Evolutionary conservation across 1,284 basidiomycete genomes (phyloP).

Genomic region (Leccinum subrobustum): DNA sequence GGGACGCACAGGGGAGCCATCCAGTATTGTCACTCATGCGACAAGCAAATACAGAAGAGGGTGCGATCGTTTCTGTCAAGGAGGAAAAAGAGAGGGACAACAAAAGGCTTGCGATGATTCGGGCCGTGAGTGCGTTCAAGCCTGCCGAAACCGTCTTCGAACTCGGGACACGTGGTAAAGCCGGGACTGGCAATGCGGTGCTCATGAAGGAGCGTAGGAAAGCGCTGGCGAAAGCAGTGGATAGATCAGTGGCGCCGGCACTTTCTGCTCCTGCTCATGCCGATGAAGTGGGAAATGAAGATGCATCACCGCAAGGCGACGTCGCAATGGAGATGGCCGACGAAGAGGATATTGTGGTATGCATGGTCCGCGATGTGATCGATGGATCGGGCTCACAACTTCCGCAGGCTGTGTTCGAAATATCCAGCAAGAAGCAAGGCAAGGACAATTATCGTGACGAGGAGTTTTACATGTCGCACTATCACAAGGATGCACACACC

Average conservation of each 20-base stretch:
- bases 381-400: constrained; percentile 13
- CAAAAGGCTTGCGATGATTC: constrained; percentile 68
- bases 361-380: constrained; percentile 19
- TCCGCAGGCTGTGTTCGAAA: constrained; percentile 72
- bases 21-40: constrained; percentile 54
- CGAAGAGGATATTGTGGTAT: constrained; percentile 73
- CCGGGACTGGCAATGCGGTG: constrained; percentile 57
- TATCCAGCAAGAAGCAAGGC: constrained; percentile 46
- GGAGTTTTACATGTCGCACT: constrained; percentile 90
- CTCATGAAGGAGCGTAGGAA: constrained; percentile 91
- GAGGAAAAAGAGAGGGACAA: constrained; percentile 42
- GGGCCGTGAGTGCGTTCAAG: constrained; percentile 78
- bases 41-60: constrained; percentile 32
- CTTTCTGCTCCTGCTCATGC: constrained; percentile 37
- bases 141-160: constrained; percentile 94
- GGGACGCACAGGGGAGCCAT: constrained; percentile 64
- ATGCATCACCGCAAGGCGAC: constrained; percentile 25
- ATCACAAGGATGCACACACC: constrained; percentile 80
- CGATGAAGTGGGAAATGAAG: constrained; percentile 38
- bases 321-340: constrained; percentile 66
- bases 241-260: constrained; percentile 42
- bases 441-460: constrained; percentile 68
- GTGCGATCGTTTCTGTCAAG: constrained; percentile 19
- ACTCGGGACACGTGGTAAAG: constrained; percentile 74
- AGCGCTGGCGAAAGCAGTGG: constrained; percentile 65